Evolutionary conservation across 2,329 filamentous ascomycete species (phyloP), one percentile per base, ranked within the genome.

Genomic region (Zelopaecilomyces penicillatus): DNA sequence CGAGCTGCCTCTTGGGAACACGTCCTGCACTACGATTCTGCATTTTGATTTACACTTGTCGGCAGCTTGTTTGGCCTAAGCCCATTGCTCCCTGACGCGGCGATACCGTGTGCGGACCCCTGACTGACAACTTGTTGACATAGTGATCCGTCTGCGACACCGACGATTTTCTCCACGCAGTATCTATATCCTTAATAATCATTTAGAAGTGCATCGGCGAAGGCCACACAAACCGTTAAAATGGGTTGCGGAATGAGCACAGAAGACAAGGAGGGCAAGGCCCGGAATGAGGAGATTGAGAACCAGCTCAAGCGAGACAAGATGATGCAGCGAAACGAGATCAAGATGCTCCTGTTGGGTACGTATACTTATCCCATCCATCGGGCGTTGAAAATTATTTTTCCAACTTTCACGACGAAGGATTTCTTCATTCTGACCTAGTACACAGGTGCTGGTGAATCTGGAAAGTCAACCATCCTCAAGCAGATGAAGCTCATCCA

Each of bases 401-500:
- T 35, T 19, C 27, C 35, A 37, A 6, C 30, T 5, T 31, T 26
- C 27, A 29, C 26, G 10, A 19, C 6, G 11, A 11, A 9, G 30
- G 28, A 34, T 29, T 27, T 5, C n/a, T 12, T 27, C 33, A 37
- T 31, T 48, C 61, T 67, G 57, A 66, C 52, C 37, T 30, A 6
- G 41, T 47, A 50, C 28, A 37, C 59, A 94, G 88, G 88, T 77
- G 93, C 93, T 71, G 91, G 93, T 84, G 93, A 98, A 90, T 69
- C 68, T 49, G 68, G 93, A 59, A 98, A 97, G 69, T 96, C 91
- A 5, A 97, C 91, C 4, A 91, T 97, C 51, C 80, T 97, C 54
- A 97, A 97, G 74, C 91, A 97, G 74, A 97, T 98, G 93, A 98
- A 97, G 78, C 85, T 98, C 62, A 98, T 98, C 62, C 88, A 98